Evolutionary conservation across 2,329 filamentous ascomycete genomes (phyloP), one percentile per base, ranked within the genome.

Genomic region (Xylariaceae sp.): DNA sequence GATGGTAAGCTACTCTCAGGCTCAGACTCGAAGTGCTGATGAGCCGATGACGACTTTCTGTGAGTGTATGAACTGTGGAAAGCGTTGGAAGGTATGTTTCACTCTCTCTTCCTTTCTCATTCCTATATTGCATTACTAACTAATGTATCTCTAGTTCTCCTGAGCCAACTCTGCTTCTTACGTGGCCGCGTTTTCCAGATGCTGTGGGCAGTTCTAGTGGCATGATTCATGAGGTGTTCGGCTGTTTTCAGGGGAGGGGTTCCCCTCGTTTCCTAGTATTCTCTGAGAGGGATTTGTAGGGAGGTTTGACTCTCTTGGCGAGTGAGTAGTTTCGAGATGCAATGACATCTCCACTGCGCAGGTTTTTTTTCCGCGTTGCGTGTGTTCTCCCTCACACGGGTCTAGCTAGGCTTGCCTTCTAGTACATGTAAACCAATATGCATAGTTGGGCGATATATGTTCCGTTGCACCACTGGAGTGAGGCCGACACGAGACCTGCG

Each of bases 1-100:
- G 80, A 92, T 91, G 80, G 94, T 97, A 72, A 92, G 88, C 75
- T 99, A 99, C 76, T 91, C 86, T 53, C 94, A 99, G 77, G 94
- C 94, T 3, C 94, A 99, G 80, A 99, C 94, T 13, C 84, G 94
- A 65, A 89, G 86, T 78, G 94, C 94, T 66, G 94, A 99, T 83
- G 94, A 97, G 77, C 93, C 93, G 66, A 89, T 89, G 86, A 89
- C 86, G 62, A 89, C 86, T 41, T 89, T 89, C 73, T 89, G 86
- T 76, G 85, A 88, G 72, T 89, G 86, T 71, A 85, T 84, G 71
- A 79, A 83, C 64, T 89, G 86, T 69, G 86, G 86, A 52, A 81
- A 89, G 71, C 81, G 86, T 57, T 89, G 86, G 86, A 89, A 89
- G 83, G 86, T 87, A 77, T 73, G 80, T 66, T 44, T 58, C 70